Evolutionary conservation across 1,139 yeast species (phyloP), one percentile per base, ranked within the genome.

Genomic region (Geotrichum carabidarum): DNA sequence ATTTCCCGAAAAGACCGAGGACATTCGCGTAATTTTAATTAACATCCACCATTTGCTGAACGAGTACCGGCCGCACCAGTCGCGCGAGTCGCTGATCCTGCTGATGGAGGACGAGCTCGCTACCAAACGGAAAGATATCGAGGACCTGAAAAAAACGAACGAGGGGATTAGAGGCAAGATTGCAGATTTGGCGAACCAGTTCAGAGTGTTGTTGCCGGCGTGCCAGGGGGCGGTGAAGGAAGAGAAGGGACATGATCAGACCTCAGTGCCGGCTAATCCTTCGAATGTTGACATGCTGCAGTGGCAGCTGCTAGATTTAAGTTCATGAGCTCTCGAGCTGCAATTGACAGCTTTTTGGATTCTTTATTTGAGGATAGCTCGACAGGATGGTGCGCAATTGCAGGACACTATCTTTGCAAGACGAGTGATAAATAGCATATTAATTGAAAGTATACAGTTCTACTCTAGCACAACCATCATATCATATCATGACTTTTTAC

Each of bases 41-140:
- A 89, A 89, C 66, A 84, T 88, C 61, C 95, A 88, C 66, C 96
- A 89, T 67, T 71, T 89, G 53, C 71, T 89, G 58, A 89, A 89
- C 68, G 88, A 88, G 54, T 89, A 88, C 69, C 74, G 96, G 56
- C 96, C 96, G 0, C 96, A 89, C 68, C 96, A 89, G 66, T 83
- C 91, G 7, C 75, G 95, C 47, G 96, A 89, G 63, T 83, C 89
- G 57, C 76, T 89, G 61, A 84, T 86, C 48, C 75, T 84, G 77
- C 72, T 86, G 54, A 73, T 89, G 68, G 82, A 80, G 63, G 83
- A 81, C 53, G 72, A 71, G 55, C 65, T 71, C 22, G 64, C 60
- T 15, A 57, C 57, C 34, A 61, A 61, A 44, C 56, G 60, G n/a
- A 57, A 57, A 32, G 63, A 65, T 37, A 62, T 64, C 11, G 66